Base-by-base conservation (phyloP, 1,139 yeast species). In the Candida glucosophila region DNA sequence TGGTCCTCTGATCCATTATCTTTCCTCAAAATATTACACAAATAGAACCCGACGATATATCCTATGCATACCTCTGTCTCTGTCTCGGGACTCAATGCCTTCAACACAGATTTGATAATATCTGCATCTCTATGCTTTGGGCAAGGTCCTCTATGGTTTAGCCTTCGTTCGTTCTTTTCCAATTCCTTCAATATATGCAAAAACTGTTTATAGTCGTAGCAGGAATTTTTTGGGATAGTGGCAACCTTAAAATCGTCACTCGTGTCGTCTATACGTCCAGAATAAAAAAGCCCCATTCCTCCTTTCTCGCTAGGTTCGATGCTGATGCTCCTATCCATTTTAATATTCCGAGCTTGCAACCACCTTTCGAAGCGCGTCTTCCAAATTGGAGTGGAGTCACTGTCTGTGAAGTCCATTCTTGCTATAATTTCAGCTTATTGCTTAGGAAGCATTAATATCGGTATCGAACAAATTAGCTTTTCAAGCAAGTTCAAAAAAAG, bases 211-310 rank as follows among this genome's bases (percentile, higher is more conserved):
- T 55, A 44, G 33, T 55, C 59, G 24, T 59, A 47, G 0, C 56
- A 44, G 2, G 47, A 25, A 0, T 14, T 14, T 7, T 39, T 29
- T 0, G 73, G 71, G 3, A 67, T 47, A 24, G 67, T 39, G 10
- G 27, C 28, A 20, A 65, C 37, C n/a, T 63, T 41, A 22, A 52
- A 34, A 41, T 24, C 22, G 9, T 22, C 29, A 5, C 4, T 9
- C 5, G n/a, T 17, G 2, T n/a, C 24, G 6, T 23, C 25, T 7
- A n/a, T 17, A 6, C 29, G 19, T 4, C 39, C 36, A 10, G 13
- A 17, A 22, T 45, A 47, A 29, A 52, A 44, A n/a, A 58, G 29
- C 6, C 66, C 66, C n/a, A 37, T 36, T 4, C 66, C 66, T 5
- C 65, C 65, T 12, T 54, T 35, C 2, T 32, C 22, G 31, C 60